Evolutionary conservation across 179 eudicot species (phyloP).

Genomic region (Amaranthus tricolor): DNA sequence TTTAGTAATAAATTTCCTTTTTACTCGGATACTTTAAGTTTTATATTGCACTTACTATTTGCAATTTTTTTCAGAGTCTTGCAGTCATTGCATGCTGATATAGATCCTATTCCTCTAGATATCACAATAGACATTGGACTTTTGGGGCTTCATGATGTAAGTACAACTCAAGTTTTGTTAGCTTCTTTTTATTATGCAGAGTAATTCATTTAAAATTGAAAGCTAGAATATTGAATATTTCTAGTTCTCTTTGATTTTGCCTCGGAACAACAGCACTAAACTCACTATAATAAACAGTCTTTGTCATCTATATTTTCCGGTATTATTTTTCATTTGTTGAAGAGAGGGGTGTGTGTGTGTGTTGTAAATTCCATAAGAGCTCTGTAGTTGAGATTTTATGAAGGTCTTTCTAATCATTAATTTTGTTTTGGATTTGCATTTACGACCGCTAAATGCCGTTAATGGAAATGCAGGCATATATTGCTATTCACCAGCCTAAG

Average conservation of each 20-base stretch:
- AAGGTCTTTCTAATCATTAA: neutral
- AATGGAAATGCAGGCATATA: constrained; percentile 63
- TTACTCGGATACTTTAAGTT: neutral
- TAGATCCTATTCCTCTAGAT: constrained; percentile 84
- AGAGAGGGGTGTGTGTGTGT: neutral
- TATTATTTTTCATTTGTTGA: neutral
- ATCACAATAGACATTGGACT: constrained; percentile 66
- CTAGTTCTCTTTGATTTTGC: neutral
- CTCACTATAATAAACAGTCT: neutral
- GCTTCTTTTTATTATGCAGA: constrained; percentile 6
- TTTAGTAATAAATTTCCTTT: neutral
- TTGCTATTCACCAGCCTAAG: constrained; percentile 84
- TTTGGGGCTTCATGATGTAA: constrained; percentile 70
- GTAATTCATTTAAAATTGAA: neutral
- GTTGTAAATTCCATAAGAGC: neutral
- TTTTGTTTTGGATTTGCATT: constrained; percentile 4
- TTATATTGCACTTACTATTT: constrained; percentile 14
- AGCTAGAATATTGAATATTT: neutral
- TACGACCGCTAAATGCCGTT: neutral
- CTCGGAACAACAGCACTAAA: neutral
- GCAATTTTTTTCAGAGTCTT: constrained; percentile 50
- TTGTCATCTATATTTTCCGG: neutral
- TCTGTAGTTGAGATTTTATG: neutral
- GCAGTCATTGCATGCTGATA: constrained; percentile 47
- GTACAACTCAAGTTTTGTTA: constrained; percentile 24